Evolutionary conservation across 2,329 filamentous ascomycete genomes (phyloP).

Genomic region (Chaetothyriales sp.): DNA sequence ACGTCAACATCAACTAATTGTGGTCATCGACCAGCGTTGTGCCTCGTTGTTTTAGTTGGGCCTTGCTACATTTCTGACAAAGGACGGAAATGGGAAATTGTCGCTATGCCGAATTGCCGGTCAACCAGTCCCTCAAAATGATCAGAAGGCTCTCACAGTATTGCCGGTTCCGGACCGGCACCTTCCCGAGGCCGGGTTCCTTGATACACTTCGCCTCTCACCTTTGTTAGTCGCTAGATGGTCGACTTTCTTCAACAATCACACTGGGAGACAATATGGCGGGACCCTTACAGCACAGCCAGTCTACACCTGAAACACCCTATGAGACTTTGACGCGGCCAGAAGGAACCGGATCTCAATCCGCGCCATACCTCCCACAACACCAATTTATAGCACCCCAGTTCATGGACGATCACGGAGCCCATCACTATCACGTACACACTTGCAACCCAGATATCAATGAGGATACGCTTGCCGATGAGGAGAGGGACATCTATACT

Average conservation of each 20-base stretch:
- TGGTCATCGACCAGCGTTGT: not conserved
- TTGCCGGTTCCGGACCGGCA: not conserved
- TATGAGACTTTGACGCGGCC: not conserved
- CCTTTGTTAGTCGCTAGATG: too few relatives aligned
- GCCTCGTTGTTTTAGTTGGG: not conserved
- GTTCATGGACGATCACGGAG: constrained; percentile 14
- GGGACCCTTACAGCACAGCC: not conserved
- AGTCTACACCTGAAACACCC: not conserved
- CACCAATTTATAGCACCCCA: constrained; percentile 11
- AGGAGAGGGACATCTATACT: constrained; percentile 3
- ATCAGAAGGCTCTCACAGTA: not conserved
- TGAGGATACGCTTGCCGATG: constrained; percentile 5
- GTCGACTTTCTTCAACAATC: not conserved
- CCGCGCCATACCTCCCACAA: constrained; percentile 7
- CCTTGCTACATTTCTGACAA: not conserved
- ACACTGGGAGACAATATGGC: not conserved
- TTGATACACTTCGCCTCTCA: not conserved
- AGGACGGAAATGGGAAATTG: not conserved
- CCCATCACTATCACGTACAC: constrained; percentile 9
- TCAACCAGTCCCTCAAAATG: not conserved
- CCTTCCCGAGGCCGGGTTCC: not conserved
- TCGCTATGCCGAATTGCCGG: not conserved
- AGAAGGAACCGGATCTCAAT: constrained; percentile 8
- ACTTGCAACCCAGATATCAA: constrained; percentile 7
- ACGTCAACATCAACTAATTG: not conserved